Evolutionary conservation across 2,329 filamentous ascomycete species (phyloP), one percentile per base, ranked within the genome.

Genomic region (Colletotrichum sidae): DNA sequence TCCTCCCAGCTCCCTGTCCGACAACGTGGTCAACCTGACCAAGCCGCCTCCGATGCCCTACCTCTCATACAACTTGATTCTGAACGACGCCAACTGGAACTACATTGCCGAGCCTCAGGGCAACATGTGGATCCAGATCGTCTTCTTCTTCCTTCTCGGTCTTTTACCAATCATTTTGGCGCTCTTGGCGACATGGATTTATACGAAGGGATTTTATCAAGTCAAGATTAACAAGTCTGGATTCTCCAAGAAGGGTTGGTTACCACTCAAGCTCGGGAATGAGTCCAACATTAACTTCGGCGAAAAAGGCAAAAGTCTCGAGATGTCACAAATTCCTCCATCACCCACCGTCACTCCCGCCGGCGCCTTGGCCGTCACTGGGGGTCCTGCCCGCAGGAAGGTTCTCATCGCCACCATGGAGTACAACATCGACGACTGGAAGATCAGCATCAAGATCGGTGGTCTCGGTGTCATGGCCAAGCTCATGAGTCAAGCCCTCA

Each of bases 391-490:
- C 17, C 72, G 80, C 49, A 79, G 86, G n/a, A 90, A 84, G 38
- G 85, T 90, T 2, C 81, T 91, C 25, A 89, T 91, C 57, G 89
- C 88, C 11, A 91, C 89, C 7, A 90, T 91, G 86, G 89, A 91
- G 74, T 91, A 91, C 75, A 88, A 91, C 67, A 90, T 91, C 66
- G 86, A 89, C 60, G 89, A 91, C 72, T 91, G 89, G 86, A 82
- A 77, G 4, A 88, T 91, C 77, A 91, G 90, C 75, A 88, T 91
- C 77, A 91, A 91, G 77, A 91, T 91, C 51, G 89, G 89, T 65
- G 89, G 89, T 66, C 80, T 91, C 5, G 89, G 89, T 74, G 88
- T 90, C 67, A 91, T 91, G 88, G 88, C 89, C 39, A 86, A 89
- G 69, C 78, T 91, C 2, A 91, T 91, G 88, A 86, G 86, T 15